Conservation (phyloP, 179 eudicot species). For the Heliamphora pulchella region DNA sequence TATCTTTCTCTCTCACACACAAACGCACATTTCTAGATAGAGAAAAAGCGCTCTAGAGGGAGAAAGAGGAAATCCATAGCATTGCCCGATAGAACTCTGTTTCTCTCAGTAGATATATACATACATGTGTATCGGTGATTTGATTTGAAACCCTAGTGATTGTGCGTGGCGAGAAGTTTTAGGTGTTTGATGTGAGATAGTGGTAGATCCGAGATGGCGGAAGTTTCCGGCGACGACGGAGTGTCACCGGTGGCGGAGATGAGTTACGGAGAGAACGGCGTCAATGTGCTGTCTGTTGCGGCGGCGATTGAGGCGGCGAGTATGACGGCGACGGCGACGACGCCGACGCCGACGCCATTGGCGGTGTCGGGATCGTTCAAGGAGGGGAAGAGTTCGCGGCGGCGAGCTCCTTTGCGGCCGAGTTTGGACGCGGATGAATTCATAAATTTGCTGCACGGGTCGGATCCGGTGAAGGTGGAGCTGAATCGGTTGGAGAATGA, state of each 20-base stretch:
- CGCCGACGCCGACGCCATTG: constrained; percentile 24
- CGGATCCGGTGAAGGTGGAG: constrained; percentile 95
- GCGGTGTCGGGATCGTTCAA: constrained; percentile 54
- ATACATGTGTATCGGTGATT: background rate
- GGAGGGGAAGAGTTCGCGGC: constrained; percentile 46
- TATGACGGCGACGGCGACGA: background rate
- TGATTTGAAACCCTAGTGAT: background rate
- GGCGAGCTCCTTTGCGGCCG: constrained; percentile 57
- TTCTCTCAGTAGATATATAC: background rate
- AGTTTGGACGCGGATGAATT: constrained; percentile 82
- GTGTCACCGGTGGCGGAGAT: constrained; percentile 16
- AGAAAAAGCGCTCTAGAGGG: constrained; percentile 1
- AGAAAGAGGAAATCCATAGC: background rate
- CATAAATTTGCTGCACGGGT: constrained; percentile 72
- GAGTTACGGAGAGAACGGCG: constrained; percentile 17
- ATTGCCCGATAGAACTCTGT: background rate
- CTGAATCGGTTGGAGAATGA: constrained; percentile 86
- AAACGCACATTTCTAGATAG: constrained; percentile 5
- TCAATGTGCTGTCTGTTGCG: constrained; percentile 17
- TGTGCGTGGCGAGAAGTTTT: too few species aligned
- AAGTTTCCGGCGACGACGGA: constrained; percentile 26
- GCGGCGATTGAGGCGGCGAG: too few species aligned
- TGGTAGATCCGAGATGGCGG: constrained; percentile 24
- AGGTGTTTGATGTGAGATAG: constrained; percentile 14
- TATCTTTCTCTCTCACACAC: background rate